Conservation (phyloP, 805 yeast genomes). For the Zygotorulaspora florentina region DNA sequence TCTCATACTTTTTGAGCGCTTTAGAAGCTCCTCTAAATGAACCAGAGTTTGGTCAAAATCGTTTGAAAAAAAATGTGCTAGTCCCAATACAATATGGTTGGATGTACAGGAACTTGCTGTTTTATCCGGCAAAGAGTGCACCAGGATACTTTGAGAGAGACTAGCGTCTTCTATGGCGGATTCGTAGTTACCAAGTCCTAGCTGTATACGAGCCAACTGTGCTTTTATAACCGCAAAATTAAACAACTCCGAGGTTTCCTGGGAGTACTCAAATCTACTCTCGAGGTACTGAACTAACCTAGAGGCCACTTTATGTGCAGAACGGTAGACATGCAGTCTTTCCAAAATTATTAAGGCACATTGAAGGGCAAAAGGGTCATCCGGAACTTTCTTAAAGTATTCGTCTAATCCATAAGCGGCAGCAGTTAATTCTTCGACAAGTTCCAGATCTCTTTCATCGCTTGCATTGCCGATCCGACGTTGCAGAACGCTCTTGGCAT, state of each 20-base stretch:
- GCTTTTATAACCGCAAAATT: slow-evolving; percentile 58
- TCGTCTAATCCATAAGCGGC: slow-evolving; percentile 65
- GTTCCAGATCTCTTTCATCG: slow-evolving; percentile 52
- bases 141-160: slow-evolving; percentile 47
- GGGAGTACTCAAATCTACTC: slow-evolving; percentile 50
- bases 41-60: slow-evolving; percentile 63
- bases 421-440: slow-evolving; percentile 60
- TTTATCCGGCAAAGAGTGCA: slow-evolving; percentile 37
- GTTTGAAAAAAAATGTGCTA: slow-evolving; percentile 59
- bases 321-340: slow-evolving; percentile 57
- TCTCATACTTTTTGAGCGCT: slow-evolving; percentile 51
- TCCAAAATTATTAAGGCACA: slow-evolving; percentile 59
- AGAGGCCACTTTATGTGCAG: slow-evolving; percentile 47
- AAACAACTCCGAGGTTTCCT: slow-evolving; percentile 43
- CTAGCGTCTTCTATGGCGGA: slow-evolving; percentile 60
- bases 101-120: slow-evolving; percentile 45
- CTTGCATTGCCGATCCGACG: slow-evolving; percentile 41
- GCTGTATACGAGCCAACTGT: slow-evolving; percentile 64
- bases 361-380: slow-evolving; percentile 53
- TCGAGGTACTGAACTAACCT: slow-evolving; percentile 50
- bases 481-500: slow-evolving; percentile 56
- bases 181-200: slow-evolving; percentile 56
- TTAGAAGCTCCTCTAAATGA: slow-evolving; percentile 62
- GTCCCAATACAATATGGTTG: slow-evolving; percentile 64
- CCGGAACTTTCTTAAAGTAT: slow-evolving; percentile 58